phyloP scores from a whole-genome alignment of 2,329 filamentous ascomycete species.

The Aulographum hederae region DNA sequence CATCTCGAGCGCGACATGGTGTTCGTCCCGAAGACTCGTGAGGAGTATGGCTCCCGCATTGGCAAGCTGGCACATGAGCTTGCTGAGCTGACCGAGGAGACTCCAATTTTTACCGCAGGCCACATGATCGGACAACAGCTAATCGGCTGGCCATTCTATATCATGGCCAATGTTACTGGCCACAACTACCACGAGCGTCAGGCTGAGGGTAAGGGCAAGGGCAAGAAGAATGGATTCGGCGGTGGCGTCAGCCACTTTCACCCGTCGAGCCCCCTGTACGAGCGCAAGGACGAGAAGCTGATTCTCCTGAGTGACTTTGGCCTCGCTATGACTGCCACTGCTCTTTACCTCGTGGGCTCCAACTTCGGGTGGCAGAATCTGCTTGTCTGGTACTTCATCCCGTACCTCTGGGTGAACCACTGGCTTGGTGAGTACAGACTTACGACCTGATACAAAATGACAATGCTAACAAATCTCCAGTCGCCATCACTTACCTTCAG shows the following conservation, averaged over 20 bases:
- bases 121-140: constrained; percentile 73
- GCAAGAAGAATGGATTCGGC: constrained; percentile 69
- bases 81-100: constrained; percentile 82
- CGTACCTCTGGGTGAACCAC: constrained; percentile 97
- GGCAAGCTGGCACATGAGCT: constrained; percentile 66
- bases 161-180: constrained; percentile 81
- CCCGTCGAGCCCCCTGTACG: constrained; percentile 74
- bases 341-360: constrained; percentile 51
- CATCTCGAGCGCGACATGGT: constrained; percentile 98
- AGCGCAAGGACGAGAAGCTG: constrained; percentile 74
- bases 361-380: constrained; percentile 75
- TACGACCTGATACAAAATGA: not conserved
- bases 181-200: constrained; percentile 90
- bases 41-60: constrained; percentile 58
- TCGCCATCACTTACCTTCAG: constrained; percentile 93
- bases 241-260: constrained; percentile 90
- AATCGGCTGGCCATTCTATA: constrained; percentile 82
- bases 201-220: constrained; percentile 78
- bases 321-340: constrained; percentile 37
- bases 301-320: constrained; percentile 80
- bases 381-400: constrained; percentile 83
- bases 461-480: constrained; percentile 35
- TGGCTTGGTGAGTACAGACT: constrained; percentile 70
- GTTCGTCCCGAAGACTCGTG: constrained; percentile 83
- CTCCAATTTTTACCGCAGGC: constrained; percentile 61